A percentile compares a stretch with the other conserved stretches of the same genome.
Conservation (phyloP, 176 grass and related monocot genomes). For the Poa annua region DNA sequence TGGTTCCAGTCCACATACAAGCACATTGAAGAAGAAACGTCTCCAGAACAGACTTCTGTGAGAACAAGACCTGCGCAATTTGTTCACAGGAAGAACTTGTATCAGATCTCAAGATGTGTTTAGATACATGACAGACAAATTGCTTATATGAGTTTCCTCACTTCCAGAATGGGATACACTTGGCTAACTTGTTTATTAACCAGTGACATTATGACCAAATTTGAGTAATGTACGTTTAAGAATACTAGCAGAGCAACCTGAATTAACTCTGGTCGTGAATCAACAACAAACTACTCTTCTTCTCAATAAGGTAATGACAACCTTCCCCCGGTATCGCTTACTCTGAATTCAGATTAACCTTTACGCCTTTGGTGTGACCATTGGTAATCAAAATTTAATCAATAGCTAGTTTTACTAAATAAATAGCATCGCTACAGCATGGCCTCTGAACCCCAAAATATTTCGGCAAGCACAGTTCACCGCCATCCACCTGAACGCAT, state of each 20-base stretch:
- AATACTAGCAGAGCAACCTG: not conserved
- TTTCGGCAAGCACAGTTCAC: not conserved
- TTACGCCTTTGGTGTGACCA: not conserved
- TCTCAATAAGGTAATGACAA: not conserved
- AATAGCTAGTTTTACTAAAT: not conserved
- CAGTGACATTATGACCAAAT: conserved; percentile 9
- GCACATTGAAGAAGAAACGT: conserved; percentile 88
- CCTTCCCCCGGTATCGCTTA: not conserved
- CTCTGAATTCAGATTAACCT: conserved; percentile 21
- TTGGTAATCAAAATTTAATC: not conserved
- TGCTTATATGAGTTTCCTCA: not conserved
- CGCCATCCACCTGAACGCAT: not conserved
- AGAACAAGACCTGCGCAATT: conserved; percentile 56
- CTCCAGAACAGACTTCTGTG: conserved; percentile 52
- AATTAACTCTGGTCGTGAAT: conserved; percentile 17
- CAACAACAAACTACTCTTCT: not conserved
- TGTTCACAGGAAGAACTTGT: conserved; percentile 21
- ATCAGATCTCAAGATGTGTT: conserved; percentile 14
- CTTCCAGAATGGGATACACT: not conserved
- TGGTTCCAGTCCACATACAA: conserved; percentile 81
- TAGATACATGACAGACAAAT: conserved; percentile 16
- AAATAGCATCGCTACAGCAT: not conserved
- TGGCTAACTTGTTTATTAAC: not conserved
- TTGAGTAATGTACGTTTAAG: not conserved
- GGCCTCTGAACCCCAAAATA: not conserved